Conservation (phyloP, 805 yeast species). For the Jamesozyma piceae region DNA sequence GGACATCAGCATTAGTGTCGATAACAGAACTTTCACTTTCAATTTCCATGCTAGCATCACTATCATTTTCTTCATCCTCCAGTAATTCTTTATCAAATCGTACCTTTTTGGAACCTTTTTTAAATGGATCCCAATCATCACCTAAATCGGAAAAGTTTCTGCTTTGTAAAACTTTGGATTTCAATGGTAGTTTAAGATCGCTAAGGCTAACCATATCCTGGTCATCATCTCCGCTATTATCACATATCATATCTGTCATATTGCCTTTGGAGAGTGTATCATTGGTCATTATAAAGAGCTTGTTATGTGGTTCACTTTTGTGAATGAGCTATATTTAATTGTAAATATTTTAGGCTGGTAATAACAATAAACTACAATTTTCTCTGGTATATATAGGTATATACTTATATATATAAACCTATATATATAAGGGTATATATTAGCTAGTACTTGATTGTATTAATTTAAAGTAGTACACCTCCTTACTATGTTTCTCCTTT, state of each 20-base stretch:
- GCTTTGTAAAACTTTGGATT: conserved; percentile 10
- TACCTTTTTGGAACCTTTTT: conserved; percentile 7
- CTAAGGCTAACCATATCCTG: conserved; percentile 8
- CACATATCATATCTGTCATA: neutral
- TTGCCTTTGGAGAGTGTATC: neutral
- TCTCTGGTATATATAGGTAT: no score
- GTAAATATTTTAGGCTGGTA: no score
- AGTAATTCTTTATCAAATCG: conserved; percentile 6
- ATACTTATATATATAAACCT: no score
- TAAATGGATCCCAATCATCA: conserved; percentile 7
- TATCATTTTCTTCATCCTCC: neutral
- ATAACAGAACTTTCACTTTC: neutral
- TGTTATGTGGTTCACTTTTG: no score
- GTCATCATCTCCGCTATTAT: conserved; percentile 1
- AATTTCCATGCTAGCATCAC: neutral
- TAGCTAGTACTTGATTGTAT: no score
- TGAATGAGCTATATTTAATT: no score
- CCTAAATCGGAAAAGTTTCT: conserved; percentile 19
- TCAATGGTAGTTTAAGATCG: conserved; percentile 22
- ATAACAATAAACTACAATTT: no score
- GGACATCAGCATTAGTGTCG: neutral
- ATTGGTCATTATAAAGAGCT: no score
- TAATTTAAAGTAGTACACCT: no score
- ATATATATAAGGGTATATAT: no score
- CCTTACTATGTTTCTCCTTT: no score